Evolutionary conservation across 164 flowering plant genomes (phyloP).

Genomic region (Piper betle): DNA sequence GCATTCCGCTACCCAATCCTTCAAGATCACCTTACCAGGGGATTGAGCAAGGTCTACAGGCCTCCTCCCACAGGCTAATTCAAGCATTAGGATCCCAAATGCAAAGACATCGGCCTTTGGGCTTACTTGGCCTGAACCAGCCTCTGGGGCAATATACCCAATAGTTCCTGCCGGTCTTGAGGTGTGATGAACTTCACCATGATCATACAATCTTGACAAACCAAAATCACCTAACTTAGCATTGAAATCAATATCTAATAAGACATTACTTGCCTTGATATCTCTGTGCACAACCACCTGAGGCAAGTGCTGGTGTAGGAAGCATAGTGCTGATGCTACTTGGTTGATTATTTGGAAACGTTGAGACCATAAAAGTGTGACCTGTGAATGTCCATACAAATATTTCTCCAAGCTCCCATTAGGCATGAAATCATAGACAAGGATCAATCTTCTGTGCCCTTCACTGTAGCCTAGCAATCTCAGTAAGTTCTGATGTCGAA

Average conservation of each 20-base stretch:
- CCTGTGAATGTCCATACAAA: conserved; percentile 35
- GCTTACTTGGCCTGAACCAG: neutral
- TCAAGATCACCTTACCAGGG: neutral
- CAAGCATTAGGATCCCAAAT: conserved; percentile 9
- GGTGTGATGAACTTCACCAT: conserved; percentile 5
- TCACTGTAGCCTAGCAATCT: conserved; percentile 18
- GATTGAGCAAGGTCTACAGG: conserved; percentile 3
- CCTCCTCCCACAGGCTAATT: conserved; percentile 7
- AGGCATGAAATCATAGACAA: conserved; percentile 57
- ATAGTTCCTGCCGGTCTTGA: conserved; percentile 6
- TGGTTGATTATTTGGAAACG: conserved; percentile 15
- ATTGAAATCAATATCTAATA: conserved; percentile 7
- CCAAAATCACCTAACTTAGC: conserved; percentile 12
- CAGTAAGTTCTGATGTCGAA: conserved; percentile 52
- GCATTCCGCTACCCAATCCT: conserved; percentile 7
- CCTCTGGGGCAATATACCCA: conserved; percentile 11
- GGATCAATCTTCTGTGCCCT: conserved; percentile 16
- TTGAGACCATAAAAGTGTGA: conserved; percentile 33
- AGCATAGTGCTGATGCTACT: conserved; percentile 7
- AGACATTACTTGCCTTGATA: conserved; percentile 10
- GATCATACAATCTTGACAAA: conserved; percentile 9
- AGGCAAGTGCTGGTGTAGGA: conserved; percentile 9
- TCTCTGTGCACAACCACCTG: conserved; percentile 10
- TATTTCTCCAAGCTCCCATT: conserved; percentile 53
- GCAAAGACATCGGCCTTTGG: conserved; percentile 8